Evolutionary conservation across 495 filamentous ascomycete genomes (phyloP).

Genomic region (Neohortaea acidophila): DNA sequence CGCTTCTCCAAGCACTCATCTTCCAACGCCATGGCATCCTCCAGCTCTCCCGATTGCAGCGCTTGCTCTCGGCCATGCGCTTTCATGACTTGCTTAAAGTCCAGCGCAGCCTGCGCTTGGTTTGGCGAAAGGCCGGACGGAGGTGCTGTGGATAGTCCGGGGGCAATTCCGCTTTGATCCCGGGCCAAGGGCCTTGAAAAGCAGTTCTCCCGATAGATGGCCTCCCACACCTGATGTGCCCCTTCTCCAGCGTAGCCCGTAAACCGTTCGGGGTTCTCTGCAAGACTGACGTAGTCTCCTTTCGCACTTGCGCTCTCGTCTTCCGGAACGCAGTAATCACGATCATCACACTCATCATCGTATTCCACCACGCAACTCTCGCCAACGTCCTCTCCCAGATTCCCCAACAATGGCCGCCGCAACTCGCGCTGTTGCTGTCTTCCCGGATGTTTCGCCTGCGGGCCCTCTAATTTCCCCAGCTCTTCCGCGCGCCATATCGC

Average conservation of each 20-base stretch:
- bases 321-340: conserved; percentile 93
- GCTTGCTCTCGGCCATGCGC: conserved; percentile 51
- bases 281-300: conserved; percentile 88
- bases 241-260: conserved; percentile 81
- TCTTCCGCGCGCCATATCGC: conserved; percentile 81
- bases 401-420: conserved; percentile 60
- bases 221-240: conserved; percentile 81
- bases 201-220: conserved; percentile 94
- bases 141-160: conserved; percentile 4
- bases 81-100: conserved; percentile 69
- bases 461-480: conserved; percentile 82
- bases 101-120: conserved; percentile 52
- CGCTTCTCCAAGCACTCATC: conserved; percentile 95
- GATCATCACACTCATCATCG: conserved; percentile 93
- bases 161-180: background rate
- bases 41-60: conserved; percentile 22
- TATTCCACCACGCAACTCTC: conserved; percentile 96
- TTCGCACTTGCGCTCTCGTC: conserved; percentile 75
- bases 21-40: conserved; percentile 47
- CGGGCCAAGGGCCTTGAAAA: conserved; percentile 50
- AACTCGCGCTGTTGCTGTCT: conserved; percentile 51
- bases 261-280: conserved; percentile 88
- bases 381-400: conserved; percentile 69
- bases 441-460: conserved; percentile 74
- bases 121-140: conserved; percentile 20